Base-by-base conservation (phyloP, 257 asterid genomes). In the Eustoma russellianum region DNA sequence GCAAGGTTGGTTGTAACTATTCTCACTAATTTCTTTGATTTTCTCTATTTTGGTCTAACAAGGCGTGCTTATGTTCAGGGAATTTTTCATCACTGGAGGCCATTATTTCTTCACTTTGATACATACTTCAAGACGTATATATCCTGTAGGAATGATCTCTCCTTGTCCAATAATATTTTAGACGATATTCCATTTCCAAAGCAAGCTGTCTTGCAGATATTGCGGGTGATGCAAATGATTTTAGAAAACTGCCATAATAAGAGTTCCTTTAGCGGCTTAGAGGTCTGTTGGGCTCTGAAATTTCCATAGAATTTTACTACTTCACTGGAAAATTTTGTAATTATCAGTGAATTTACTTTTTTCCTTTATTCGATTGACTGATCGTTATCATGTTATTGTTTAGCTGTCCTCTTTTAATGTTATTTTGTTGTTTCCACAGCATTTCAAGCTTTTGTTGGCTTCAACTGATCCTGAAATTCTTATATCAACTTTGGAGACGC, bases 81-180 rank as follows among this genome's bases (percentile, higher is more conserved):
- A 33, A 86, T 81, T 52, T 89, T 89, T 70, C 83, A 86, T 74
- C 94, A 89, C 52, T 89, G 97, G 97, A 86, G 97, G 64, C 95
- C 93, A 48, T 71, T 89, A 68, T 83, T 89, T 80, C 84, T 79
- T 61, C 97, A 89, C 71, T 89, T 89, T 47, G 95, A 86, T 66
- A 70, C 97, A 52, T 89, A 86, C 67, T 86, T 86, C 75, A 89
- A 89, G 86, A 74, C 93, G 11, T 76, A 83, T 64, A 44, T 86
- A 67, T 79, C 88, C 47, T 63, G 74, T 81, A 77, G 97, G 78
- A 81, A 78, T 14, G 95, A 86, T 54, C 95, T 89, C 67, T 85
- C 78, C 74, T 70, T 89, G 65, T 79, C 86, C 46, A 82, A 81
- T 74, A 77, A 82, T 55, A 68, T 83, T 57, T 75, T 81, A 61